Percentiles rank a stretch among this genome's conserved stretches.
Conservation (phyloP, 1,284 basidiomycete species). For the Anthracocystis panici-leucophaei region DNA sequence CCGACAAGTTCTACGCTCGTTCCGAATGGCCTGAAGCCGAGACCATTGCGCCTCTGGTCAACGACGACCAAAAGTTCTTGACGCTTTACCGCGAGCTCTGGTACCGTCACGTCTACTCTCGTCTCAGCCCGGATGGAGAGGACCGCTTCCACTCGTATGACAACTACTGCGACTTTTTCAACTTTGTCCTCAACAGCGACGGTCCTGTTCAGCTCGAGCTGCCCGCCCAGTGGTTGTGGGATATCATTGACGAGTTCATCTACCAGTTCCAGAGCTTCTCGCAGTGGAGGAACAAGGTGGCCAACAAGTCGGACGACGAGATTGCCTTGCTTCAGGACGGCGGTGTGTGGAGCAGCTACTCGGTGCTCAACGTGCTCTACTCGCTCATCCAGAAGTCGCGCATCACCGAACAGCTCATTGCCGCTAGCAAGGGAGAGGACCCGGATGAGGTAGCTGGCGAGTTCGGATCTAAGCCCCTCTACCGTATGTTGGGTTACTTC, state of each 20-base stretch:
- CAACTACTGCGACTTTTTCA: slow-evolving; percentile 98
- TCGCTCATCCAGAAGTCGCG: slow-evolving; percentile 96
- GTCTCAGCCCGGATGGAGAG: slow-evolving; percentile 92
- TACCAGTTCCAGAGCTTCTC: slow-evolving; percentile 96
- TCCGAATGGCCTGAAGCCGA: slow-evolving; percentile 98
- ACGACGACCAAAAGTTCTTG: slow-evolving; percentile 75
- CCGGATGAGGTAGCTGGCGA: slow-evolving; percentile 86
- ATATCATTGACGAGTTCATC: slow-evolving; percentile 99
- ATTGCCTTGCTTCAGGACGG: slow-evolving; percentile 62
- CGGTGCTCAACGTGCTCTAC: slow-evolving; percentile 96
- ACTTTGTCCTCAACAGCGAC: slow-evolving; percentile 90
- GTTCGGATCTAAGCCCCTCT: slow-evolving; percentile 88
- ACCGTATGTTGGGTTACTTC: slow-evolving; percentile 95
- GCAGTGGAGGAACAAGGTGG: slow-evolving; percentile 84
- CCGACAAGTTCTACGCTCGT: slow-evolving; percentile 92
- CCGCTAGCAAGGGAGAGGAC: slow-evolving; percentile 82
- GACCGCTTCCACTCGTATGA: slow-evolving; percentile 99
- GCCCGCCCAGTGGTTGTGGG: slow-evolving; percentile 98
- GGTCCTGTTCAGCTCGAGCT: slow-evolving; percentile 91
- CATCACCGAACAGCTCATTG: slow-evolving; percentile 91
- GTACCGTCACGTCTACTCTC: slow-evolving; percentile 91
- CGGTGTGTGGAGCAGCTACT: slow-evolving; percentile 94
- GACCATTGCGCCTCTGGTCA: slow-evolving; percentile 88
- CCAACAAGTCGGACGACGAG: slow-evolving; percentile 90
- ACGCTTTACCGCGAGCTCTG: slow-evolving; percentile 96